A percentile compares a stretch with the other conserved stretches of the same genome.
Evolutionary conservation across 1,139 yeast species (phyloP).

Genomic region (Nakaseomyces nivariensis): DNA sequence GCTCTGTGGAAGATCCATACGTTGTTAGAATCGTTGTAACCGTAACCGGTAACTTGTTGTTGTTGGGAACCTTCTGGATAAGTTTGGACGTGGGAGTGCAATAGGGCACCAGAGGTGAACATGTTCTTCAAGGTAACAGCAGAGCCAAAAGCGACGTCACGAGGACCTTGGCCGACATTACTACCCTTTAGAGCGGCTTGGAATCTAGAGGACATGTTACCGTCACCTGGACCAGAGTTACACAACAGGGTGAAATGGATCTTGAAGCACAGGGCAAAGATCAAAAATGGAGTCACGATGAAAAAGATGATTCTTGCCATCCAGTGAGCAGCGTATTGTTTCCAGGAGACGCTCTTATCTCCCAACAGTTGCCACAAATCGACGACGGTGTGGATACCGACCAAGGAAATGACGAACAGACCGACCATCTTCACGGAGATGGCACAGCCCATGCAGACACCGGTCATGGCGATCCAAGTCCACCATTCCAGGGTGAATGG

Average conservation of each 20-base stretch:
- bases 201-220: conserved; percentile 92
- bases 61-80: conserved; percentile 94
- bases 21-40: conserved; percentile 86
- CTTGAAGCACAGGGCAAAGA: conserved; percentile 58
- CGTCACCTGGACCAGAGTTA: conserved; percentile 87
- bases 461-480: conserved; percentile 81
- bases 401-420: conserved; percentile 59
- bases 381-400: conserved; percentile 66
- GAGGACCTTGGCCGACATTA: conserved; percentile 74
- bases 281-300: conserved; percentile 50
- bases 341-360: conserved; percentile 44
- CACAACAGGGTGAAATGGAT: conserved; percentile 64
- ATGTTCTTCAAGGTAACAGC: conserved; percentile 70
- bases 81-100: conserved; percentile 90
- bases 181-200: conserved; percentile 87
- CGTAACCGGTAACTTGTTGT: conserved; percentile 92
- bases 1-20: conserved; percentile 79
- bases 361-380: conserved; percentile 65
- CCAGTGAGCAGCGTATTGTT: conserved; percentile 52
- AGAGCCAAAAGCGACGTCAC: conserved; percentile 73
- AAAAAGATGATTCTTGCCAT: conserved; percentile 49
- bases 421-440: conserved; percentile 87
- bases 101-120: conserved; percentile 84
- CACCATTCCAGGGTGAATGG: conserved; percentile 82
- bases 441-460: conserved; percentile 63